Percentiles rank a stretch among this genome's conserved stretches.
Evolutionary conservation across 495 filamentous ascomycete genomes (phyloP).

Genomic region (Achaetomiella virescens): DNA sequence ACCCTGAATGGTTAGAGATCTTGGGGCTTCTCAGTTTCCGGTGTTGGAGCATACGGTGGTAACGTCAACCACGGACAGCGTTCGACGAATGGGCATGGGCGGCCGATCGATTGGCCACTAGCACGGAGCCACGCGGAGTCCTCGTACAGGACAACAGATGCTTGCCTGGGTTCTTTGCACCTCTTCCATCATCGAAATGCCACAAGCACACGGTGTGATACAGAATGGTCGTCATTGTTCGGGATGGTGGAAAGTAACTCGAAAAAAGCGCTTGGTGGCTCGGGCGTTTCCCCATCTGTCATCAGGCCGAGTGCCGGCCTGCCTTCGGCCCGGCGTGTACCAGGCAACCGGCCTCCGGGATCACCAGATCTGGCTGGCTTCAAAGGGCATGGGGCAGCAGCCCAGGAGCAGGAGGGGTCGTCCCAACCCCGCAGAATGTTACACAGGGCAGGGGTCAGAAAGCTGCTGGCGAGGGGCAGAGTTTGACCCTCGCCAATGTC

Average conservation of each 20-base stretch:
- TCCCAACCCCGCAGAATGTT: background rate
- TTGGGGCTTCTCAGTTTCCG: conserved; percentile 8
- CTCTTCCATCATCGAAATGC: background rate
- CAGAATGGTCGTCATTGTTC: background rate
- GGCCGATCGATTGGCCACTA: background rate
- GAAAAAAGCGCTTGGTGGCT: no score
- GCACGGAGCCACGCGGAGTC: conserved; percentile 2
- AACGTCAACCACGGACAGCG: background rate
- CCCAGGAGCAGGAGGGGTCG: no score
- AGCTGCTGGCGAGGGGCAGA: background rate
- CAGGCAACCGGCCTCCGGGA: background rate
- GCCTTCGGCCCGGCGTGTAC: no score
- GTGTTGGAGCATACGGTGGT: no score
- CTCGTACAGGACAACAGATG: background rate
- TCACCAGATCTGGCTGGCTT: background rate
- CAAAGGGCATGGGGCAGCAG: background rate
- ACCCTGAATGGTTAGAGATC: conserved; percentile 11
- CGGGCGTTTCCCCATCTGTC: no score
- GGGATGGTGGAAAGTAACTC: no score
- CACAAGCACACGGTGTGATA: background rate
- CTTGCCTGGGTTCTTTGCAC: background rate
- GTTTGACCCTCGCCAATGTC: background rate
- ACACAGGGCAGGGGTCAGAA: background rate
- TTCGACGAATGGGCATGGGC: background rate
- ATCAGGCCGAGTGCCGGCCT: no score